Conservation (phyloP, 495 filamentous ascomycete genomes). For the Penicillium pulvis region DNA sequence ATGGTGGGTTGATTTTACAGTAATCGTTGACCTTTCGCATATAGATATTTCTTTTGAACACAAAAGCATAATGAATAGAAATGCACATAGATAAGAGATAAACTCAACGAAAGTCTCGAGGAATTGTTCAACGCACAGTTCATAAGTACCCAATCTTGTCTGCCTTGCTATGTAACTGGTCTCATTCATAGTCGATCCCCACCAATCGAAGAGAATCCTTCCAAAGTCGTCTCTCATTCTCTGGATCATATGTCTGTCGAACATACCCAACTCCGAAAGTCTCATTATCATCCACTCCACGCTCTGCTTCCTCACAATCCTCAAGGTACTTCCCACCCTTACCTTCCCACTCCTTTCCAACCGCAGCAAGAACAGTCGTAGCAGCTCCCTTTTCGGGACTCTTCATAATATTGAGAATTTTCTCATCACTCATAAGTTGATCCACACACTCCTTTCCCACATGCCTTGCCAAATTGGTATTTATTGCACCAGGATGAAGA, state of each 20-base stretch:
- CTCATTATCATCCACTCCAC: conserved; percentile 14
- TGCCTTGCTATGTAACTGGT: not conserved
- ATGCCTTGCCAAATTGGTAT: conserved; percentile 21
- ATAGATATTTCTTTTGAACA: not conserved
- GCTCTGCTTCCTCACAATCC: conserved; percentile 26
- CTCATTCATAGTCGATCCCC: conserved; percentile 14
- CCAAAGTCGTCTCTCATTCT: conserved; percentile 41
- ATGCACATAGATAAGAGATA: not conserved
- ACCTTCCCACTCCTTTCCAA: conserved; percentile 34
- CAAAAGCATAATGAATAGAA: not conserved
- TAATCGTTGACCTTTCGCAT: not conserved
- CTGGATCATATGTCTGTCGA: conserved; percentile 34
- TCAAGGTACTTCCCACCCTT: conserved; percentile 48
- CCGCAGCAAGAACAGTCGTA: conserved; percentile 47
- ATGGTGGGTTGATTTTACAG: not conserved
- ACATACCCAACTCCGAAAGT: conserved; percentile 32
- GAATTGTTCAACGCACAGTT: not conserved
- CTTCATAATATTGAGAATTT: conserved; percentile 33
- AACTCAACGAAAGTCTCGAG: not conserved
- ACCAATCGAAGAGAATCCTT: conserved; percentile 38
- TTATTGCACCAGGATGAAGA: conserved; percentile 41
- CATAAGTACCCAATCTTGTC: too few species aligned
- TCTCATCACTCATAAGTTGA: conserved; percentile 15
- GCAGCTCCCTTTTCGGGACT: conserved; percentile 35
- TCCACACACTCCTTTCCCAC: conserved; percentile 16